These are phyloP conservation scores for Leucocoprinus leucothites DNA, from an alignment of 768 basidiomycete genomes.

Conservation along the genomic window DNA sequence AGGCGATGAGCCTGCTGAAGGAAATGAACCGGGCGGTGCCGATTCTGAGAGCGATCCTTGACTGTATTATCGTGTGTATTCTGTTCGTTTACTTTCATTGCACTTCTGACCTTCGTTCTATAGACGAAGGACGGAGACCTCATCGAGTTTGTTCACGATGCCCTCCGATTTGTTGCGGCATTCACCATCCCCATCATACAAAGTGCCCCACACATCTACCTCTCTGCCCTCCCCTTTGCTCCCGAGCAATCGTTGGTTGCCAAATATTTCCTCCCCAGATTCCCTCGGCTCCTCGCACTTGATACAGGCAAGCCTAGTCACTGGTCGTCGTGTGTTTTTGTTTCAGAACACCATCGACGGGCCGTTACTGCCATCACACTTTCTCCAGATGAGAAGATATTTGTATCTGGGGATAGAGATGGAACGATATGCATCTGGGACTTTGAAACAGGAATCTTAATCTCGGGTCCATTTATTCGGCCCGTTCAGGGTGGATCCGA, in stretches of 20 bases:
- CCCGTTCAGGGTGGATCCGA: conserved; percentile 17
- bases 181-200: conserved; percentile 17
- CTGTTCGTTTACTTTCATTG: neutral
- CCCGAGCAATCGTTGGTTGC: conserved; percentile 17
- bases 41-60: neutral
- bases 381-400: conserved; percentile 23
- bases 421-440: conserved; percentile 22
- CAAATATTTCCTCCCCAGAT: conserved; percentile 13
- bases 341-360: conserved; percentile 13
- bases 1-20: conserved; percentile 26
- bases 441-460: conserved; percentile 7
- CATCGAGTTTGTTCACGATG: conserved; percentile 16
- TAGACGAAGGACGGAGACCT: neutral
- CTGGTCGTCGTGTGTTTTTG: conserved; percentile 18
- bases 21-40: conserved; percentile 10
- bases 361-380: conserved; percentile 16
- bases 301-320: conserved; percentile 9
- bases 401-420: conserved; percentile 26
- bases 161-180: conserved; percentile 17
- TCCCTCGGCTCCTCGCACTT: conserved; percentile 12
- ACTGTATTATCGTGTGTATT: conserved; percentile 15
- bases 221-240: conserved; percentile 27
- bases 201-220: conserved; percentile 24
- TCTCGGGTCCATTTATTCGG: conserved; percentile 15
- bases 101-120: neutral